Percentiles rank a stretch among this genome's conserved stretches.
phyloP scores from a whole-genome alignment of 75 land plant genomes.

The Pinus albicaulis region DNA sequence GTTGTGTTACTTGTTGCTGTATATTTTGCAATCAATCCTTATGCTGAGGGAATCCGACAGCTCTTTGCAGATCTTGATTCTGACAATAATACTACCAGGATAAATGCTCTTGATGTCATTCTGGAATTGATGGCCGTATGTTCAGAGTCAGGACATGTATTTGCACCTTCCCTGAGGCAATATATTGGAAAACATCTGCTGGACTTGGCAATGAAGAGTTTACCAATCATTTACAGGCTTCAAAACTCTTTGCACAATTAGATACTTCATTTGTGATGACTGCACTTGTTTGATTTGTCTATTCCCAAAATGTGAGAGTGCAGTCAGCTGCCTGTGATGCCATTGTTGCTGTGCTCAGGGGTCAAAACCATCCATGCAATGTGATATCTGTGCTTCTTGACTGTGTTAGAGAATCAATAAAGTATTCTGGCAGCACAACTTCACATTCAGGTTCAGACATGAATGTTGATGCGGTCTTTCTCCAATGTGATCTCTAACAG shows the following conservation, averaged over 20 bases:
- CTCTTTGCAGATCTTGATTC: conserved; percentile 56
- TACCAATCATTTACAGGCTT: conserved; percentile 40
- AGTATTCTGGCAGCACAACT: not conserved
- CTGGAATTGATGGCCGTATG: conserved; percentile 40
- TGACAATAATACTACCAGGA: conserved; percentile 45
- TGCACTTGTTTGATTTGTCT: conserved; percentile 44
- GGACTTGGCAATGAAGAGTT: conserved; percentile 58
- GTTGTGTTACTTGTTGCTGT: conserved; percentile 69
- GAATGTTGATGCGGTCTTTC: no score
- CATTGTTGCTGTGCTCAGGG: conserved; percentile 43
- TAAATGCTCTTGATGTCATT: conserved; percentile 75
- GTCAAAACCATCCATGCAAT: conserved; percentile 42
- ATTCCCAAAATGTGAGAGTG: conserved; percentile 40
- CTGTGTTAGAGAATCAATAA: conserved; percentile 25
- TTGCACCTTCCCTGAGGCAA: conserved; percentile 46
- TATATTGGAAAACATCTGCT: conserved; percentile 61
- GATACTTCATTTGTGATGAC: conserved; percentile 71
- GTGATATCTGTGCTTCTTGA: conserved; percentile 65
- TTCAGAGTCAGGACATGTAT: conserved; percentile 23
- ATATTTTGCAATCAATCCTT: conserved; percentile 53
- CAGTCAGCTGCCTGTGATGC: conserved; percentile 47
- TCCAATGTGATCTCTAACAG: no score
- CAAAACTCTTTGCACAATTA: conserved; percentile 62
- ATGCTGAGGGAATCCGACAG: conserved; percentile 46
- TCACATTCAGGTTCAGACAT: not conserved